A percentile compares a stretch with the other conserved stretches of the same genome.
Evolutionary conservation across 306 rosid species (phyloP).

Genomic region (Dryas alaskensis): DNA sequence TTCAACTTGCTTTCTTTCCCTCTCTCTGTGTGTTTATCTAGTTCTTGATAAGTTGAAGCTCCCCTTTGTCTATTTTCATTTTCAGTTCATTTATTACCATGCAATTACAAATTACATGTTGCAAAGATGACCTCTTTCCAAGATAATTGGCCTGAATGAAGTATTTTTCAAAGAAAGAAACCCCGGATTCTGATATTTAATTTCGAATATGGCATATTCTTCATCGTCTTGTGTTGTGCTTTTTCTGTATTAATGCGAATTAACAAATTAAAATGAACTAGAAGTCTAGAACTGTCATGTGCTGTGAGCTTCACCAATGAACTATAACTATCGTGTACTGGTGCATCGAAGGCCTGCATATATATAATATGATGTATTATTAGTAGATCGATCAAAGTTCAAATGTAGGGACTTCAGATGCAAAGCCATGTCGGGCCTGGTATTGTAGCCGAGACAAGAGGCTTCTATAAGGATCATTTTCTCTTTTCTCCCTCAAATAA

Average conservation of each 20-base stretch:
- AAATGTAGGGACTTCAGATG: constrained; percentile 72
- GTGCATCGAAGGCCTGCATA: too few relatives aligned
- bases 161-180: not conserved
- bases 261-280: too few relatives aligned
- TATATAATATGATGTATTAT: too few relatives aligned
- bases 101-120: too few relatives aligned
- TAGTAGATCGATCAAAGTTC: constrained; percentile 25
- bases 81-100: not conserved
- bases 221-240: not conserved
- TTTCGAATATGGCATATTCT: not conserved
- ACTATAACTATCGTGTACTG: too few relatives aligned
- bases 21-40: not conserved
- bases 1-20: not conserved
- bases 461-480: constrained; percentile 70
- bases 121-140: not conserved
- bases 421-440: constrained; percentile 53
- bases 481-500: constrained; percentile 66
- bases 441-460: constrained; percentile 53
- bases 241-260: too few relatives aligned
- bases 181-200: not conserved
- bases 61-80: too few relatives aligned
- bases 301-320: too few relatives aligned
- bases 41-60: too few relatives aligned
- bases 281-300: too few relatives aligned
- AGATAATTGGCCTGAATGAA: not conserved